phyloP scores from a whole-genome alignment of 305 asterid species.

The Fraxinus platypoda region DNA sequence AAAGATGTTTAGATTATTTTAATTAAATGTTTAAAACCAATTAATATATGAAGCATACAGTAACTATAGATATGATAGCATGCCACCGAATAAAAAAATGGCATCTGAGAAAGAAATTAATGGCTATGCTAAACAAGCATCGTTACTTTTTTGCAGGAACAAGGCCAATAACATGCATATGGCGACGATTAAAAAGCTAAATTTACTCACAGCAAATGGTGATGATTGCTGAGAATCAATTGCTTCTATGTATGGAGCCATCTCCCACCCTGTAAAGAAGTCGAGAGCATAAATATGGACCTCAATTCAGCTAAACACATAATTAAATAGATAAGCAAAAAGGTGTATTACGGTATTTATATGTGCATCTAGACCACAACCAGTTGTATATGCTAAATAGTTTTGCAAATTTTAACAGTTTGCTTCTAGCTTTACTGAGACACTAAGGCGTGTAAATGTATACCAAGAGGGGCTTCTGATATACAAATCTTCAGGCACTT shows the following conservation, averaged over 20 bases:
- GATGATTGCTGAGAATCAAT: constrained; percentile 80
- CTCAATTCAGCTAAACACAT: constrained; percentile 13
- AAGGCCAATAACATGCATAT: background rate
- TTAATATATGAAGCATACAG: background rate
- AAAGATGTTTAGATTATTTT: constrained; percentile 17
- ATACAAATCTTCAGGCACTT: constrained; percentile 2
- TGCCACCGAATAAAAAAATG: background rate
- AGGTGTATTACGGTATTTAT: background rate
- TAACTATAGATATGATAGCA: background rate
- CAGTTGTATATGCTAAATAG: constrained; percentile 1
- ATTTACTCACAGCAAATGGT: constrained; percentile 59
- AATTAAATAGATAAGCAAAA: constrained; percentile 12
- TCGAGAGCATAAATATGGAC: constrained; percentile 19
- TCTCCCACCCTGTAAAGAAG: constrained; percentile 68
- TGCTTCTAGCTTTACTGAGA: constrained; percentile 6
- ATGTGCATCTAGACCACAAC: background rate
- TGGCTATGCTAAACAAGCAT: background rate
- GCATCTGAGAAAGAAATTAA: background rate
- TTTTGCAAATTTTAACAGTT: constrained; percentile 4
- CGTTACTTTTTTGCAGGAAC: background rate
- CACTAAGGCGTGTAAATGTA: background rate
- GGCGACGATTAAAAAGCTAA: background rate
- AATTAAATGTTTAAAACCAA: background rate
- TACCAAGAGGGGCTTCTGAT: background rate
- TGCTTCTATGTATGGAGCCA: constrained; percentile 98